These are phyloP conservation scores for Sporobolomyces pararoseus DNA, from an alignment of 768 basidiomycete genomes.

Conservation along the genomic window DNA sequence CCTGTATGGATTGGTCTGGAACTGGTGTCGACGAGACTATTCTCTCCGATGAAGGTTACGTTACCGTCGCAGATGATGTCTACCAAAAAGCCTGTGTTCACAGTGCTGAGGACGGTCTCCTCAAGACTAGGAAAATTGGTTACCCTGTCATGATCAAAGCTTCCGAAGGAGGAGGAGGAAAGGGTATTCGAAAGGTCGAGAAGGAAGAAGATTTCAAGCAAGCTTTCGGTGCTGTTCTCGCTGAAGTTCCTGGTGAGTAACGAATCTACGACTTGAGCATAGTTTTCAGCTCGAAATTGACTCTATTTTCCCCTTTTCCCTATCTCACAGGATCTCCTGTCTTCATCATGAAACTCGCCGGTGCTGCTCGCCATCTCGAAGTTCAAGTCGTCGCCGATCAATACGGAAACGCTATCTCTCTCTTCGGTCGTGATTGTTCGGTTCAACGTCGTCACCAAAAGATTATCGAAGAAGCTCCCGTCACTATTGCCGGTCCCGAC, in stretches of 20 bases:
- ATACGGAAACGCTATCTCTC: slow-evolving; percentile 96
- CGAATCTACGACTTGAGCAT: too few relatives aligned
- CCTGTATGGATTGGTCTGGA: slow-evolving; percentile 99
- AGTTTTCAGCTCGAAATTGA: too few relatives aligned
- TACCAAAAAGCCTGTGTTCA: slow-evolving; percentile 85
- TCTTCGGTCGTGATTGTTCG: slow-evolving; percentile 98
- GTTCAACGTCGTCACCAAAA: slow-evolving; percentile 99
- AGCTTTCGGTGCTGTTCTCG: slow-evolving; percentile 84
- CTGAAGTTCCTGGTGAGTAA: slow-evolving; percentile 86
- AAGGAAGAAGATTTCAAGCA: slow-evolving; percentile 82
- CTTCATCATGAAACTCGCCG: slow-evolving; percentile 99
- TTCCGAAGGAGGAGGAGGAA: slow-evolving; percentile 96
- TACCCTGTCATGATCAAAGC: slow-evolving; percentile 99
- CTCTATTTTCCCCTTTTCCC: too few relatives aligned
- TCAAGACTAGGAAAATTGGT: slow-evolving; percentile 78
- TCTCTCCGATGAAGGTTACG: slow-evolving; percentile 79
- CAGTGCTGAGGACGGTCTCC: slow-evolving; percentile 78
- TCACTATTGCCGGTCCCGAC: slow-evolving; percentile 87
- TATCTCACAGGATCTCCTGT: slow-evolving; percentile 95
- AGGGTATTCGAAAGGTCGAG: slow-evolving; percentile 96
- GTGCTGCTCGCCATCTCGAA: slow-evolving; percentile 93
- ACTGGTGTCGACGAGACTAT: slow-evolving; percentile 83
- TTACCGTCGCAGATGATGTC: slow-evolving; percentile 86
- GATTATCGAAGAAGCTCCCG: slow-evolving; percentile 99
- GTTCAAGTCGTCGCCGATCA: slow-evolving; percentile 98